A percentile compares a stretch with the other conserved stretches of the same genome.
These are phyloP conservation scores for Staphylotrichum longicolle DNA, from an alignment of 495 filamentous ascomycete species.

Conservation along the genomic window DNA sequence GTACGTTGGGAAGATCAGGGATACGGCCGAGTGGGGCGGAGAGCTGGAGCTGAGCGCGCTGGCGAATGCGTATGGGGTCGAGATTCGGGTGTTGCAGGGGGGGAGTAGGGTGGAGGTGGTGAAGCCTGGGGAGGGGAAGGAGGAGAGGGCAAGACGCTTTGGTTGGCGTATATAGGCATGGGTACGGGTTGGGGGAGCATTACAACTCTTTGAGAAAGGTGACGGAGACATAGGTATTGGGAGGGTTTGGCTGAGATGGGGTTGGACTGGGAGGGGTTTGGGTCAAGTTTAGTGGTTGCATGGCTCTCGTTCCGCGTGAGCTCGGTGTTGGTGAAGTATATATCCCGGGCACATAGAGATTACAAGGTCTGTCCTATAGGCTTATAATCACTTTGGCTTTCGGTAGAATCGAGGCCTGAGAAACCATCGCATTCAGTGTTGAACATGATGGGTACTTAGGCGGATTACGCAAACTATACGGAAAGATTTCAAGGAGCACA, in stretches of 20 bases:
- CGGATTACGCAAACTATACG: too few species aligned
- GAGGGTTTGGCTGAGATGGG: background rate
- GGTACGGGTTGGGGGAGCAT: constrained; percentile 91
- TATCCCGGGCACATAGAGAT: too few species aligned
- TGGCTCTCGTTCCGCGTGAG: too few species aligned
- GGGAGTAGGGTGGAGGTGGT: constrained; percentile 79
- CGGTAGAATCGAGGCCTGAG: too few species aligned
- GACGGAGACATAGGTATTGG: background rate
- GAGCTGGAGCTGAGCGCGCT: constrained; percentile 86
- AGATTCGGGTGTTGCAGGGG: constrained; percentile 84
- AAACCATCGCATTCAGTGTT: too few species aligned
- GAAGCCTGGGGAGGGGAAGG: constrained; percentile 40
- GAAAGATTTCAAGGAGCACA: too few species aligned
- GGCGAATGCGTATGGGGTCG: constrained; percentile 75
- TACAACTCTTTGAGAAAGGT: constrained; percentile 74
- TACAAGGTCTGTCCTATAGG: too few species aligned
- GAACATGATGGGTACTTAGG: too few species aligned
- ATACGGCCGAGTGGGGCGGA: constrained; percentile 96
- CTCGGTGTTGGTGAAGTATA: too few species aligned
- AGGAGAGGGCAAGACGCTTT: constrained; percentile 52
- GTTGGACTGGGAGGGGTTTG: too few species aligned
- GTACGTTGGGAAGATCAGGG: constrained; percentile 73
- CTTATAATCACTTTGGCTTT: too few species aligned
- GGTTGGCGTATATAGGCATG: constrained; percentile 95
- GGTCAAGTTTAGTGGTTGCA: too few species aligned